phyloP scores from a whole-genome alignment of 1,284 basidiomycete genomes.

The Vanrija sp. region DNA sequence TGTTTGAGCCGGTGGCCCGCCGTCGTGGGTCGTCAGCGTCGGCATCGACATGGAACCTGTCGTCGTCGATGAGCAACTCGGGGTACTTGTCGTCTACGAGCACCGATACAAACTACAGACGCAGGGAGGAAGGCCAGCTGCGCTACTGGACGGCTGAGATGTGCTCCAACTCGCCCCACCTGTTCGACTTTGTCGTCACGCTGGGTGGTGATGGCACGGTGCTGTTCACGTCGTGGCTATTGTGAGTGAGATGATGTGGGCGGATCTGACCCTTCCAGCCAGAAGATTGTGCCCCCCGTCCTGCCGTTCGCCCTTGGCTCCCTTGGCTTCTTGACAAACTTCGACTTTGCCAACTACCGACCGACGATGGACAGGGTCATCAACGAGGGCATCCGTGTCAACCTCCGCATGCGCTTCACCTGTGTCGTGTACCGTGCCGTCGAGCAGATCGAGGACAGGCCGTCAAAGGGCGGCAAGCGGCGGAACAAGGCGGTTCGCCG shows the following conservation, averaged over 20 bases:
- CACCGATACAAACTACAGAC: not conserved
- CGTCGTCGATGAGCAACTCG: slow-evolving; percentile 33
- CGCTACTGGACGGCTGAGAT: slow-evolving; percentile 97
- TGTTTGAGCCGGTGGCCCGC: slow-evolving; percentile 69
- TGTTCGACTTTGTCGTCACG: slow-evolving; percentile 99
- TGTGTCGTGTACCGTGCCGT: slow-evolving; percentile 95
- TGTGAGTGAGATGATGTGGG: slow-evolving; percentile 48
- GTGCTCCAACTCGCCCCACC: slow-evolving; percentile 84
- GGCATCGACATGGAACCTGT: slow-evolving; percentile 28
- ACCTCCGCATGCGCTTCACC: slow-evolving; percentile 97
- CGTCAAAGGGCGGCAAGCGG: slow-evolving; percentile 51
- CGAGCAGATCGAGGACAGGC: slow-evolving; percentile 57
- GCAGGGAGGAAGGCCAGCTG: slow-evolving; percentile 74
- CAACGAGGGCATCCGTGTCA: slow-evolving; percentile 91
- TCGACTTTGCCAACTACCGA: slow-evolving; percentile 86
- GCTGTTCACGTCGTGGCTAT: slow-evolving; percentile 98
- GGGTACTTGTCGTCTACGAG: slow-evolving; percentile 13
- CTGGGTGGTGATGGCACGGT: slow-evolving; percentile 98
- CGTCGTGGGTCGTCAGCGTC: slow-evolving; percentile 62
- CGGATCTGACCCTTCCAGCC: slow-evolving; percentile 46
- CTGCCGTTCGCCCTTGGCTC: slow-evolving; percentile 98
- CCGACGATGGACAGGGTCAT: slow-evolving; percentile 84
- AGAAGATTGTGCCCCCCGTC: slow-evolving; percentile 94
- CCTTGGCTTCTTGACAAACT: slow-evolving; percentile 96
- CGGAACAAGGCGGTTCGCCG: slow-evolving; percentile 74